Evolutionary conservation across 345 rosid genomes (phyloP).

Genomic region (Gossypium bickii): DNA sequence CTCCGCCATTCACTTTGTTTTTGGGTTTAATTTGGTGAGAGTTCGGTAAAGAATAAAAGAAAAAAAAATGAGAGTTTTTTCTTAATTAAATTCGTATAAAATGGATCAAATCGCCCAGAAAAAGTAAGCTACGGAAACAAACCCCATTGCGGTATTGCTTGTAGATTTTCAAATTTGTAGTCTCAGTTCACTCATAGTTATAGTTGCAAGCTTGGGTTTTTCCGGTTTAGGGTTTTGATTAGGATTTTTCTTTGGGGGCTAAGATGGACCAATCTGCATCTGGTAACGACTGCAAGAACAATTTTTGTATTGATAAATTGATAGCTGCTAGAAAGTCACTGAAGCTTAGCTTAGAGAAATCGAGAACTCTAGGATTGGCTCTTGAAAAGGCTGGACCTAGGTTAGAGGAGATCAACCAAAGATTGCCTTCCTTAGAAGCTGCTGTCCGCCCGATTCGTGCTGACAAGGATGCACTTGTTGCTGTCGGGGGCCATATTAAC

Average conservation of each 20-base stretch:
- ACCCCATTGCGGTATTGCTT: background rate
- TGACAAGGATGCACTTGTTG: slow-evolving; percentile 73
- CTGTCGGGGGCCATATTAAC: slow-evolving; percentile 90
- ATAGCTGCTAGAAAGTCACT: slow-evolving; percentile 63
- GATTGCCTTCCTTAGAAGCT: slow-evolving; percentile 75
- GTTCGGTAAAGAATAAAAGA: slow-evolving; percentile 9
- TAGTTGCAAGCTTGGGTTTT: slow-evolving; percentile 15
- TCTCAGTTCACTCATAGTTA: background rate
- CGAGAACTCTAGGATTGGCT: slow-evolving; percentile 53
- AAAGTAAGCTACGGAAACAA: background rate
- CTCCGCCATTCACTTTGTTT: background rate
- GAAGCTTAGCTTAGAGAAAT: slow-evolving; percentile 76
- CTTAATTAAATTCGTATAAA: slow-evolving; percentile 5
- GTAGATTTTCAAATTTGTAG: background rate
- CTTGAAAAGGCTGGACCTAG: slow-evolving; percentile 67
- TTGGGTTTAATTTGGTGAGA: slow-evolving; percentile 25
- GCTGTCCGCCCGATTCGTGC: slow-evolving; percentile 90
- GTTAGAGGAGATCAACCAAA: slow-evolving; percentile 67
- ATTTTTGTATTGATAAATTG: slow-evolving; percentile 41
- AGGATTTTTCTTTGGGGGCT: slow-evolving; percentile 17
- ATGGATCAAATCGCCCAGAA: background rate
- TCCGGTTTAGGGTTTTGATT: background rate
- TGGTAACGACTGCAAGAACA: slow-evolving; percentile 8
- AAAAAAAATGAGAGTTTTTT: slow-evolving; percentile 24
- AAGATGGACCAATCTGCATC: slow-evolving; percentile 44